Evolutionary conservation across 495 filamentous ascomycete genomes (phyloP).

Genomic region (Penicillium simplicissimum): DNA sequence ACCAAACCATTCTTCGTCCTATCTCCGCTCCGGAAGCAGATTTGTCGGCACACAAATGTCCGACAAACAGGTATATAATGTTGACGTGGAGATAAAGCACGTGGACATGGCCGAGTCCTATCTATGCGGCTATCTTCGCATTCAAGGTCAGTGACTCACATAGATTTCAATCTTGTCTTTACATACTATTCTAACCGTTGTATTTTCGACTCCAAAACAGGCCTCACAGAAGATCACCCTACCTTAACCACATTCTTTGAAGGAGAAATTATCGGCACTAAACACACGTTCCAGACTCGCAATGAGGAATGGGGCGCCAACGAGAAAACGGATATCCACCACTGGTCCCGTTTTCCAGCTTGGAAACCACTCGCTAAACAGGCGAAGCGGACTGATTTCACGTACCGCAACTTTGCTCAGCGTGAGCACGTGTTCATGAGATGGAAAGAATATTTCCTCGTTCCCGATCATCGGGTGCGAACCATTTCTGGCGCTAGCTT

Average conservation of each 20-base stretch:
- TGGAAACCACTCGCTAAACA: slow-evolving; percentile 79
- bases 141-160: slow-evolving; percentile 70
- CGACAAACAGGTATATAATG: slow-evolving; percentile 86
- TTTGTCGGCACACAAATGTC: slow-evolving; percentile 92
- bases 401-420: slow-evolving; percentile 66
- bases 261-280: slow-evolving; percentile 95
- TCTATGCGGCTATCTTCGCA: slow-evolving; percentile 91
- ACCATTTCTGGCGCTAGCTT: slow-evolving; percentile 94
- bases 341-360: slow-evolving; percentile 88
- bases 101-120: slow-evolving; percentile 95
- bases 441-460: slow-evolving; percentile 99
- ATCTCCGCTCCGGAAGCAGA: slow-evolving; percentile 81
- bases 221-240: slow-evolving; percentile 91
- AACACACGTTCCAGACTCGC: slow-evolving; percentile 89
- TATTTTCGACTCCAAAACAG: slow-evolving; percentile 42
- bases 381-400: slow-evolving; percentile 75
- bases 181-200: slow-evolving; percentile 17
- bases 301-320: slow-evolving; percentile 89
- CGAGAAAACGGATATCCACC: slow-evolving; percentile 88
- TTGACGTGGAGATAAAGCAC: slow-evolving; percentile 95
- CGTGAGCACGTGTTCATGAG: slow-evolving; percentile 97
- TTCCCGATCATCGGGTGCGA: slow-evolving; percentile 88
- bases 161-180: slow-evolving; percentile 22
- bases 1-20: slow-evolving; percentile 69
- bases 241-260: slow-evolving; percentile 98